A percentile compares a stretch with the other conserved stretches of the same genome.
Evolutionary conservation across 495 filamentous ascomycete species (phyloP).

Genomic region (Mytilinidion resinicola): DNA sequence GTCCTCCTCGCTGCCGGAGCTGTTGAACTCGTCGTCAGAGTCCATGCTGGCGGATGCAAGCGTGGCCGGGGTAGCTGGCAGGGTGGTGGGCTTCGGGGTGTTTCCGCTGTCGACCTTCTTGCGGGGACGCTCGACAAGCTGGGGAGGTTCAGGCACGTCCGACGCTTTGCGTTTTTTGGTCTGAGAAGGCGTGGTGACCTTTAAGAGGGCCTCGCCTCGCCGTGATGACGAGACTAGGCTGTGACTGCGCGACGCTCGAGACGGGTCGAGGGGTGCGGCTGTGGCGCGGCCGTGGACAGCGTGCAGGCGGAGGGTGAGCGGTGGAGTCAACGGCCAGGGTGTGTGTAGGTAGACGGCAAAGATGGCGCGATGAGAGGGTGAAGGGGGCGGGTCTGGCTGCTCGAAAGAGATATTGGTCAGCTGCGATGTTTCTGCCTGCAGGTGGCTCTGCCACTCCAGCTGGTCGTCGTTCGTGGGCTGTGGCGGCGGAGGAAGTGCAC

Average conservation of each 20-base stretch:
- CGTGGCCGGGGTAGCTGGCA: conserved; percentile 57
- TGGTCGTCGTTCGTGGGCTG: neutral
- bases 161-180: conserved; percentile 87
- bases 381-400: neutral
- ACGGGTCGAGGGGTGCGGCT: conserved; percentile 5
- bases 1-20: conserved; percentile 71
- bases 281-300: neutral
- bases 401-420: conserved; percentile 4
- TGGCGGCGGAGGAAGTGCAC: too few relatives aligned
- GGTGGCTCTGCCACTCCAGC: too few relatives aligned
- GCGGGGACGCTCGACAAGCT: conserved; percentile 43
- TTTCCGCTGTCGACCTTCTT: conserved; percentile 42
- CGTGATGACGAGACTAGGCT: conserved; percentile 35
- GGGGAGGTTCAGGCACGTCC: conserved; percentile 26
- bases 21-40: conserved; percentile 95
- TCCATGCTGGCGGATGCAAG: conserved; percentile 68
- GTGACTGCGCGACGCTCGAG: neutral
- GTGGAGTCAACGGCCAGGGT: neutral
- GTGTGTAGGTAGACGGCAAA: neutral
- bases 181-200: conserved; percentile 55
- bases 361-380: neutral
- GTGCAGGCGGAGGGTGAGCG: conserved; percentile 1
- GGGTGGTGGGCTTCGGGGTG: conserved; percentile 29
- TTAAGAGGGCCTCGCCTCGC: conserved; percentile 22
- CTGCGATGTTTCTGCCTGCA: neutral